phyloP scores from a whole-genome alignment of 305 asterid genomes.

The Striga hermonthica region DNA sequence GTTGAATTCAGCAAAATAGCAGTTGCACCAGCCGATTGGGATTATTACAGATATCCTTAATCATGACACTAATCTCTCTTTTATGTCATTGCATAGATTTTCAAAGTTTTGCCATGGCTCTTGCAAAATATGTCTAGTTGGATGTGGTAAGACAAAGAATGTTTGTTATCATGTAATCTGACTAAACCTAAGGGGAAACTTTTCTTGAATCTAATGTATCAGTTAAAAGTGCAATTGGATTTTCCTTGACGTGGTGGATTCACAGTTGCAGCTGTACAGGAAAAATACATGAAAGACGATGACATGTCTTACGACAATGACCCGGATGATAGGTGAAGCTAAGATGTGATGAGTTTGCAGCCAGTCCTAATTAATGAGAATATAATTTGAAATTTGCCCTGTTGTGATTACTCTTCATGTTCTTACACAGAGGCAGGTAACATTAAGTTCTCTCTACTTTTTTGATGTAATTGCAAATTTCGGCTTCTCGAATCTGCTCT shows the following conservation, averaged over 20 bases:
- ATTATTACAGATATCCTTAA: constrained; percentile 90
- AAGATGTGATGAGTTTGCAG: constrained; percentile 10
- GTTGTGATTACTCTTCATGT: no score
- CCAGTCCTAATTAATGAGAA: neutral
- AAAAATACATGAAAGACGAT: constrained; percentile 89
- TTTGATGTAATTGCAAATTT: no score
- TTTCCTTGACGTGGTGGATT: constrained; percentile 49
- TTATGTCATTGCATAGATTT: no score
- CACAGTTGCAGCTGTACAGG: constrained; percentile 98
- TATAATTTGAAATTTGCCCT: no score
- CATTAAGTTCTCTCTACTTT: no score
- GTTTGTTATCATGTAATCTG: neutral
- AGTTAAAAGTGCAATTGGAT: constrained; percentile 25
- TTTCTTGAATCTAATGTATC: constrained; percentile 2
- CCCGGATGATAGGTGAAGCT: constrained; percentile 29
- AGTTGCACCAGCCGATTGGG: constrained; percentile 80
- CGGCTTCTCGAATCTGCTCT: no score
- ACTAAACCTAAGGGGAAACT: neutral
- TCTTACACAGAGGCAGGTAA: no score
- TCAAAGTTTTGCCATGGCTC: neutral
- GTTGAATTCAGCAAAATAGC: constrained; percentile 94
- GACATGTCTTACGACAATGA: constrained; percentile 39
- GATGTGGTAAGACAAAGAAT: neutral
- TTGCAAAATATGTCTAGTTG: neutral
- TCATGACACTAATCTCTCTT: neutral